A percentile compares a stretch with the other conserved stretches of the same genome.
Conservation (phyloP, 2,329 filamentous ascomycete genomes). For the Aspergillus ruber region DNA sequence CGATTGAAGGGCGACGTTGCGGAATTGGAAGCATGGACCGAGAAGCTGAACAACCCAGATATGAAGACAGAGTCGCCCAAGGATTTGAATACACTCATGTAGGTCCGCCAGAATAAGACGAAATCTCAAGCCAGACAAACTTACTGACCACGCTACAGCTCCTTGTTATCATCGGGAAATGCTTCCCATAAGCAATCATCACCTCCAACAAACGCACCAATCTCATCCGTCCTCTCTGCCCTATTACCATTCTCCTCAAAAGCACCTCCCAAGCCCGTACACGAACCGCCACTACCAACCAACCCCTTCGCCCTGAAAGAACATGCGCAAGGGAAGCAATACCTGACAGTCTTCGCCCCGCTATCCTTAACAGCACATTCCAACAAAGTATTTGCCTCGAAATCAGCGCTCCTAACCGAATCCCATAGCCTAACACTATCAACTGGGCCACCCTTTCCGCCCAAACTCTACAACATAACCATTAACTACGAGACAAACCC, state of each 20-base stretch:
- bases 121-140: neutral
- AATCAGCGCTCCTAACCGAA: conserved; percentile 19
- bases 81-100: conserved; percentile 29
- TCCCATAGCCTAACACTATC: conserved; percentile 31
- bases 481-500: conserved; percentile 31
- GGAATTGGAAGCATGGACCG: conserved; percentile 53
- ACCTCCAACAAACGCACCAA: conserved; percentile 16
- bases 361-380: conserved; percentile 47
- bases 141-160: conserved; percentile 22
- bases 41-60: conserved; percentile 42
- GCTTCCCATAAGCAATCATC: conserved; percentile 17
- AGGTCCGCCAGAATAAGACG: conserved; percentile 9
- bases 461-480: conserved; percentile 25
- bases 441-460: conserved; percentile 31
- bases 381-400: conserved; percentile 15
- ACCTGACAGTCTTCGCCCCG: conserved; percentile 64
- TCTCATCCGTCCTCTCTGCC: conserved; percentile 34
- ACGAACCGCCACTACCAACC: conserved; percentile 45
- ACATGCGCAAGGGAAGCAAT: conserved; percentile 55
- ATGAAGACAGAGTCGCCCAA: conserved; percentile 26
- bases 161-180: conserved; percentile 24
- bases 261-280: conserved; percentile 11
- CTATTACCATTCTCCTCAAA: conserved; percentile 35
- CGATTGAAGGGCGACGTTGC: conserved; percentile 55
- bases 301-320: conserved; percentile 58